Base-by-base conservation (phyloP, 140 eudicot genomes). In the Anethum foeniculum region DNA sequence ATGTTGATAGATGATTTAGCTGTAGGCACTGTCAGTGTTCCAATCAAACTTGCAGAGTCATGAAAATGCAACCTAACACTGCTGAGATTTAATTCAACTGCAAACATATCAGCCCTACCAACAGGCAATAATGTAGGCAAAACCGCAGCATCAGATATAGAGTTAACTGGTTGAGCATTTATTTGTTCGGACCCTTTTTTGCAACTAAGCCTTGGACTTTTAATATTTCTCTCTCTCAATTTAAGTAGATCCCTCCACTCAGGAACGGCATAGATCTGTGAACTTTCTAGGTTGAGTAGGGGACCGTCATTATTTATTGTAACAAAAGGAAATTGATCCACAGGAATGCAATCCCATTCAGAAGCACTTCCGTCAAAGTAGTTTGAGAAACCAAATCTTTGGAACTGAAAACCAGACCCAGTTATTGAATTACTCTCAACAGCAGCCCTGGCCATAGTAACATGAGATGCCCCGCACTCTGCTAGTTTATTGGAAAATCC, bases 1-100 rank as follows among this genome's bases (percentile, higher is more conserved):
- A 88, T 71, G 27, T 82, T 81, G 52, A 91, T 43, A 25, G 86
- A 81, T 44, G 90, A 83, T 84, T 86, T 87, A 77, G 92, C 89
- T 14, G 84, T 81, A 62, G 97, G 90, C 64, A 91, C 80, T 54
- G 88, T 81, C 62, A 88, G 65, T 82, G 86, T 88, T 72, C 91
- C 97, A 58, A 96, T 71, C 80, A 87, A 80, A 88, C 91, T 88
- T 25, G 96, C 81, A 36, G 91, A 88, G 81, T 96, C 99, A 83
- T 96, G 99, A 80, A 96, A 88, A 85, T 96, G 92, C 72, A 91
- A 74, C 83, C 83, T 86, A 74, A 85, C 69, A 82, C 78, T 87
- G 82, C 88, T 82, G 78, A 95, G 81, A 80, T 78, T 83, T 81
- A 93, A 82, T 71, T 87, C 84, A 51, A 84, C 36, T 68, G 69